A percentile compares a stretch with the other conserved stretches of the same genome.
phyloP scores from a whole-genome alignment of 2,329 filamentous ascomycete species.

The Trichoderma atrobrunneum region DNA sequence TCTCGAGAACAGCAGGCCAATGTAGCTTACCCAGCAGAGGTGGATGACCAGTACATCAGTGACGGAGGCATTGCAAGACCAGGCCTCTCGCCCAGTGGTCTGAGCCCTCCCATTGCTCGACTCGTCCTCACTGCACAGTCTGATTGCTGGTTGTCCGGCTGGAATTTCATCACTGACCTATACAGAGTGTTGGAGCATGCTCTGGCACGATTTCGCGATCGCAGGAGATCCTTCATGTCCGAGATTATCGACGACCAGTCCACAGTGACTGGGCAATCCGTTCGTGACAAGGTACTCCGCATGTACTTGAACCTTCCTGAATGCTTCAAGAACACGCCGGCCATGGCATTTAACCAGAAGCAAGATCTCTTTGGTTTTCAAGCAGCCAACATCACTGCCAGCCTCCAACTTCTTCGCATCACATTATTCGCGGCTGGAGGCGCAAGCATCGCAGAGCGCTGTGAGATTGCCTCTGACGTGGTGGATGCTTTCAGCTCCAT shows the following conservation, averaged over 20 bases:
- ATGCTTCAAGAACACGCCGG: conserved; percentile 30
- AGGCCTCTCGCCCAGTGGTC: conserved; percentile 4
- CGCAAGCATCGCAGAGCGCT: conserved; percentile 30
- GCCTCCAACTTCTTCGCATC: conserved; percentile 34
- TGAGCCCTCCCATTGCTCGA: conserved; percentile 11
- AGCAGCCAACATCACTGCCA: conserved; percentile 37
- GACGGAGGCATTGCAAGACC: conserved; percentile 12
- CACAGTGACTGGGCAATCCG: conserved; percentile 22
- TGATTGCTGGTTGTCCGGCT: conserved; percentile 50
- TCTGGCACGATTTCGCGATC: conserved; percentile 28
- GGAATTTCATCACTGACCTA: conserved; percentile 57
- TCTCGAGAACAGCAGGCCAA: conserved; percentile 27
- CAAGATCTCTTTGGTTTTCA: conserved; percentile 36
- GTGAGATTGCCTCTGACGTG: conserved; percentile 31
- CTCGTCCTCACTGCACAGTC: conserved; percentile 15
- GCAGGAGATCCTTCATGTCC: conserved; percentile 21
- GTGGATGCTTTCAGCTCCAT: conserved; percentile 29
- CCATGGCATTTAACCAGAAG: conserved; percentile 27
- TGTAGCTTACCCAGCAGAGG: conserved; percentile 26
- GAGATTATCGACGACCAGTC: conserved; percentile 25
- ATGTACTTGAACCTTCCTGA: conserved; percentile 30
- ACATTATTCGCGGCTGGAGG: conserved; percentile 30
- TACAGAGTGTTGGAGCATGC: conserved; percentile 56
- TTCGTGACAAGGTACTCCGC: conserved; percentile 25
- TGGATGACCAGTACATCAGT: conserved; percentile 45